Percentiles rank a stretch among this genome's conserved stretches.
Conservation (phyloP, 768 basidiomycete genomes). For the Dacryopinax spathularia region DNA sequence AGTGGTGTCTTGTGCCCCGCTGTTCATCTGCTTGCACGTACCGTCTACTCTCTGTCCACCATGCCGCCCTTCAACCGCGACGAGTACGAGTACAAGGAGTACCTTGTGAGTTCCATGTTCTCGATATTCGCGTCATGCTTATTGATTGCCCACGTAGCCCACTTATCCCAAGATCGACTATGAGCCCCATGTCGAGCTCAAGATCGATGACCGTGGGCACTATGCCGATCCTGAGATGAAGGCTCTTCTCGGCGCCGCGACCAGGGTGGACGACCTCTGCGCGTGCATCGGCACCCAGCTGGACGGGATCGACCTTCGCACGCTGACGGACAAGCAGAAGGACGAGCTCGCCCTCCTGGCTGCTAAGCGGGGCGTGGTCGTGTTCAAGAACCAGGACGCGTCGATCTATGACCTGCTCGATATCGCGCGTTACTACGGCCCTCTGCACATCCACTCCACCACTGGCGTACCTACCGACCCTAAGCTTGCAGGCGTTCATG, state of each 20-base stretch:
- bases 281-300: not conserved
- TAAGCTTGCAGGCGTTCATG: slow-evolving; percentile 15
- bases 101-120: not conserved
- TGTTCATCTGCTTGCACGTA: not conserved
- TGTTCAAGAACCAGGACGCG: slow-evolving; percentile 1
- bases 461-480: slow-evolving; percentile 22
- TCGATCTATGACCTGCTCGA: slow-evolving; percentile 3
- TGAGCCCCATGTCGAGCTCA: slow-evolving; percentile 3
- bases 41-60: not conserved
- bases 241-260: not conserved
- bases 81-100: slow-evolving; percentile 1
- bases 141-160: not conserved
- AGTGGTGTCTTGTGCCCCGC: slow-evolving; percentile 3
- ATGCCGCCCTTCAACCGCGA: not conserved
- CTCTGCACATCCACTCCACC: slow-evolving; percentile 22
- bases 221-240: not conserved
- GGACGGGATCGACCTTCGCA: slow-evolving; percentile 2
- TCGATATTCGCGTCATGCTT: not conserved
- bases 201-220: not conserved
- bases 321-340: not conserved
- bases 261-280: not conserved
- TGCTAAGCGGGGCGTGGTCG: not conserved
- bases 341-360: slow-evolving; percentile 2
- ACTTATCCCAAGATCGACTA: slow-evolving; percentile 3
- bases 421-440: slow-evolving; percentile 3